These are phyloP conservation scores for Falciphora oryzae DNA, from an alignment of 2,329 filamentous ascomycete genomes.

Conservation along the genomic window DNA sequence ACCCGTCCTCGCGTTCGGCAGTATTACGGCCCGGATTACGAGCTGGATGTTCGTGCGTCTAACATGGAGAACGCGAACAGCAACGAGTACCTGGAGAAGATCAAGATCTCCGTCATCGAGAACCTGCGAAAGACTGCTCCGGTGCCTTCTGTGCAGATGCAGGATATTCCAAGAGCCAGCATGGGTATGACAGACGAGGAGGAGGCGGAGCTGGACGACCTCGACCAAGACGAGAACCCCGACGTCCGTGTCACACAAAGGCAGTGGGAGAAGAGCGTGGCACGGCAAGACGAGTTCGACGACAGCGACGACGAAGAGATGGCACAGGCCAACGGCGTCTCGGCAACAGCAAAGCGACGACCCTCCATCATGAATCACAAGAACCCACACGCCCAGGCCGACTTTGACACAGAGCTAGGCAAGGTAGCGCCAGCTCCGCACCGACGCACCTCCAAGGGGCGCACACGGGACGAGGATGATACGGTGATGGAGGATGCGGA, in stretches of 20 bases:
- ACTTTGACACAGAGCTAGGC: constrained; percentile 20
- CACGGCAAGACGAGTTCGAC: constrained; percentile 74
- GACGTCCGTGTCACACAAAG: constrained; percentile 78
- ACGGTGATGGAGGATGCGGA: constrained; percentile 10
- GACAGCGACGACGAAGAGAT: constrained; percentile 89
- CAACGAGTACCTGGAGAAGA: constrained; percentile 71
- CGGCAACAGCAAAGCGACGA: constrained; percentile 35
- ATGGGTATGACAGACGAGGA: constrained; percentile 62
- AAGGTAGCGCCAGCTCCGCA: constrained; percentile 1
- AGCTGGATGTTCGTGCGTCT: constrained; percentile 80
- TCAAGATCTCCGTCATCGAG: constrained; percentile 75
- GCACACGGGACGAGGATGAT: constrained; percentile 5
- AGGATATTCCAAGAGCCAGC: constrained; percentile 62
- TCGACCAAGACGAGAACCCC: constrained; percentile 81
- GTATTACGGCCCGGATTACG: constrained; percentile 89
- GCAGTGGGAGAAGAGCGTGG: constrained; percentile 72
- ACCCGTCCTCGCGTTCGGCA: constrained; percentile 31
- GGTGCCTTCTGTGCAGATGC: constrained; percentile 87
- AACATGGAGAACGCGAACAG: constrained; percentile 92
- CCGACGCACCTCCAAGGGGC: constrained; percentile 3
- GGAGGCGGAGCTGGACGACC: constrained; percentile 57
- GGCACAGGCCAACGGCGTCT: constrained; percentile 65
- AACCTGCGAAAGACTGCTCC: constrained; percentile 82
- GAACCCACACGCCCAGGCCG: constrained; percentile 38
- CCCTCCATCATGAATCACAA: constrained; percentile 48